These are phyloP conservation scores for Hypoxylon fragiforme DNA, from an alignment of 495 filamentous ascomycete species.

Conservation along the genomic window DNA sequence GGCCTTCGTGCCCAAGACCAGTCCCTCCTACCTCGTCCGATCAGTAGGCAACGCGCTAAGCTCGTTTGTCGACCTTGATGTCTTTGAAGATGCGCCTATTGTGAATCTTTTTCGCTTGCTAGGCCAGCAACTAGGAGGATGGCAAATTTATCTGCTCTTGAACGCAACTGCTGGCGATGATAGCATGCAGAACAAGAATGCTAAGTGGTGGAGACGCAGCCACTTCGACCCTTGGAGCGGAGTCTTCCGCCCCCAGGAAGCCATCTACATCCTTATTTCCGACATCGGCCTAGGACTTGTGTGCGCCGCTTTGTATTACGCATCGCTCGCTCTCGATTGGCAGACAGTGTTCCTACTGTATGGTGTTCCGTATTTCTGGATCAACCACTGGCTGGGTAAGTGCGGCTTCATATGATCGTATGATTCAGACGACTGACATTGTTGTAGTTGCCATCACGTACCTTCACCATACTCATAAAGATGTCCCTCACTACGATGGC, in stretches of 20 bases:
- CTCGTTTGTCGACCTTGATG: conserved; percentile 44
- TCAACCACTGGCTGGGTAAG: conserved; percentile 62
- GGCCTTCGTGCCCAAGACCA: conserved; percentile 59
- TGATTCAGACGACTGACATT: conserved; percentile 9
- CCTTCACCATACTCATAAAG: conserved; percentile 66
- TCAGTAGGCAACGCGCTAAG: conserved; percentile 39
- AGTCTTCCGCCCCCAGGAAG: conserved; percentile 63
- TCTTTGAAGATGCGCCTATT: conserved; percentile 62
- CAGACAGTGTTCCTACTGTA: conserved; percentile 57
- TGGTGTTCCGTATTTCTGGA: conserved; percentile 60
- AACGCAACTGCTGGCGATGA: conserved; percentile 57
- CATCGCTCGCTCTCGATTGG: conserved; percentile 50
- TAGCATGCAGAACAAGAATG: conserved; percentile 54
- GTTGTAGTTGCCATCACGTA: conserved; percentile 59
- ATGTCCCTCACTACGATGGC: conserved; percentile 61
- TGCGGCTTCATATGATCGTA: background rate
- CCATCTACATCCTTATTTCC: conserved; percentile 57
- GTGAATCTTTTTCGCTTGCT: conserved; percentile 52
- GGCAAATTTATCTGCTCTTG: conserved; percentile 58
- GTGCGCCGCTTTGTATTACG: conserved; percentile 48
- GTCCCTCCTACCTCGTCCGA: conserved; percentile 41
- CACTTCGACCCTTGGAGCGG: conserved; percentile 47
- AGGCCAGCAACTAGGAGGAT: conserved; percentile 59
- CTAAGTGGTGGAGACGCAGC: conserved; percentile 63
- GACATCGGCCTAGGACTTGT: conserved; percentile 61